Conservation (phyloP, 352 stramenopile genomes). For the Phytopythium litorale region DNA sequence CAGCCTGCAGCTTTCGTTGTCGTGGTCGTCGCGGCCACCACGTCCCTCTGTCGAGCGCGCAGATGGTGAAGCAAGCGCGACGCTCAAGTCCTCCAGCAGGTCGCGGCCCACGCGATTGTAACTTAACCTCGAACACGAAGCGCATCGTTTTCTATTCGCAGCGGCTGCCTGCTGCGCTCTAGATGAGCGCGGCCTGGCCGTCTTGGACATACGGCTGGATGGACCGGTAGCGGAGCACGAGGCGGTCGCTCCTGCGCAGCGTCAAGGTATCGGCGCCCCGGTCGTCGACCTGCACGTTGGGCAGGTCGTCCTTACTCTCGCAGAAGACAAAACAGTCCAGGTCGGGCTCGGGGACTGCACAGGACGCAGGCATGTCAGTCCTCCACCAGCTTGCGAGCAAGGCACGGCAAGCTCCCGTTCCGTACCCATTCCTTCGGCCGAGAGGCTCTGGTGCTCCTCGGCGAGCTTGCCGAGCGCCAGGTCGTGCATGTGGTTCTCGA, state of each 20-base stretch:
- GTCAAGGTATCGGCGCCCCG: conserved; percentile 60
- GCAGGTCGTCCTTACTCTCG: conserved; percentile 51
- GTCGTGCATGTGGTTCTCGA: conserved; percentile 73
- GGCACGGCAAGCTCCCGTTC: conserved; percentile 21
- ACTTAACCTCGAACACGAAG: not conserved
- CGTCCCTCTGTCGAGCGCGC: conserved; percentile 5
- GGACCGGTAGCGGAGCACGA: conserved; percentile 70
- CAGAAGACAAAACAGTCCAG: conserved; percentile 83
- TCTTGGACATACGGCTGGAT: conserved; percentile 55
- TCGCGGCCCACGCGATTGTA: not conserved
- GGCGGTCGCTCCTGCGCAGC: conserved; percentile 53
- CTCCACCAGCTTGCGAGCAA: not conserved
- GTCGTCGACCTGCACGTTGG: conserved; percentile 68
- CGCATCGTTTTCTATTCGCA: not conserved
- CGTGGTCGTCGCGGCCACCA: conserved; percentile 51
- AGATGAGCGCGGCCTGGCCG: conserved; percentile 50
- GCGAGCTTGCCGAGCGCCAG: conserved; percentile 59
- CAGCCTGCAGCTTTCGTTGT: conserved; percentile 66
- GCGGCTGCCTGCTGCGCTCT: conserved; percentile 10
- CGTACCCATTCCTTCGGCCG: conserved; percentile 65
- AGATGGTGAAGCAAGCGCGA: conserved; percentile 3
- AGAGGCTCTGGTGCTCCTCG: conserved; percentile 54
- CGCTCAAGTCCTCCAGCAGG: not conserved
- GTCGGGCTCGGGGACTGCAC: conserved; percentile 62
- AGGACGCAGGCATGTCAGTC: conserved; percentile 4